Evolutionary conservation across 176 grass and related monocot genomes (phyloP).

Genomic region (Rhipidocladum racemiflorum): DNA sequence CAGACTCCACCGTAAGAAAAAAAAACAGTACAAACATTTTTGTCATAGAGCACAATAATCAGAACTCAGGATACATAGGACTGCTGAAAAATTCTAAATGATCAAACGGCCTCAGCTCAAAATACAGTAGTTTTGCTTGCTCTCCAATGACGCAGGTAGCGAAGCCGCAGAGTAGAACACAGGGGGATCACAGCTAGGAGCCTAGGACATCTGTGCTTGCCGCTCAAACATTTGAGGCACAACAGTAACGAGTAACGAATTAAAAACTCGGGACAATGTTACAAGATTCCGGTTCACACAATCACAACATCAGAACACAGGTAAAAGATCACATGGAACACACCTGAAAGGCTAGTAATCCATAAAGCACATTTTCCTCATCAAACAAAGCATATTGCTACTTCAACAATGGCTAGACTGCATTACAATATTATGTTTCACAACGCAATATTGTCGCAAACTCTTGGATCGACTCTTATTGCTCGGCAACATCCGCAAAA

Average conservation of each 20-base stretch:
- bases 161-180: neutral
- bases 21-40: neutral
- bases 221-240: neutral
- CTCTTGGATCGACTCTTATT: neutral
- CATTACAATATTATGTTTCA: neutral
- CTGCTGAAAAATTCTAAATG: neutral
- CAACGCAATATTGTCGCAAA: neutral
- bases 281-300: neutral
- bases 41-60: neutral
- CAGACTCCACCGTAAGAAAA: neutral
- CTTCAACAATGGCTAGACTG: neutral
- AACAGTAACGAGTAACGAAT: neutral
- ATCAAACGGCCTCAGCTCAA: neutral
- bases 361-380: neutral
- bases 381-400: neutral
- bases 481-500: constrained; percentile 20
- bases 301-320: neutral
- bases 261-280: neutral
- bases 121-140: neutral
- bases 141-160: neutral
- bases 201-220: neutral
- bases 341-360: neutral
- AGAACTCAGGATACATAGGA: too few relatives aligned
- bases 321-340: neutral
- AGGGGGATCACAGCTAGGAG: neutral